phyloP scores from a whole-genome alignment of 352 stramenopile species.

The Pythium graminicola region DNA sequence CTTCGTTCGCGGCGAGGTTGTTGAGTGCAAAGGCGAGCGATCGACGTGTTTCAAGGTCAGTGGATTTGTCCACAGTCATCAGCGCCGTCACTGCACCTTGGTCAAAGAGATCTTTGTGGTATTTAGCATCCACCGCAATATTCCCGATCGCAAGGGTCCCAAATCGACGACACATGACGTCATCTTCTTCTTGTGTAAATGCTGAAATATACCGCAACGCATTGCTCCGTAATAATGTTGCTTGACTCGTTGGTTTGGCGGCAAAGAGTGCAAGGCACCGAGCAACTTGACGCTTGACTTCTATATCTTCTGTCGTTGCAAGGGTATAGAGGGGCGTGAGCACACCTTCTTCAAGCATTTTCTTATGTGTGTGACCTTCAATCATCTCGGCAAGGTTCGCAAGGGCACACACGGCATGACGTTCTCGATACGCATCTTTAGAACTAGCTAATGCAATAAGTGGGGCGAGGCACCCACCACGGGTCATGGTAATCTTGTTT shows the following conservation, averaged over 20 bases:
- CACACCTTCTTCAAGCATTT: constrained; percentile 91
- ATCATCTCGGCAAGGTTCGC: constrained; percentile 96
- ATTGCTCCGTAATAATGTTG: constrained; percentile 78
- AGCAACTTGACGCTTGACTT: constrained; percentile 90
- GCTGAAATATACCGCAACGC: constrained; percentile 83
- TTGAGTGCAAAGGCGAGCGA: constrained; percentile 93
- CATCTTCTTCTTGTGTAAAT: constrained; percentile 78
- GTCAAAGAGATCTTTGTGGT: constrained; percentile 92
- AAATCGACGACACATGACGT: constrained; percentile 84
- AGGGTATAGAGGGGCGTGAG: constrained; percentile 89
- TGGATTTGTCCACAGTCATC: constrained; percentile 77
- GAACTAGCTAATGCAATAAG: constrained; percentile 86
- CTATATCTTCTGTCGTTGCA: constrained; percentile 54
- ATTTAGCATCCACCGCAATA: constrained; percentile 78
- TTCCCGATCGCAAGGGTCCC: constrained; percentile 90
- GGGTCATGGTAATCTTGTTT: constrained; percentile 95
- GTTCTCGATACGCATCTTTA: constrained; percentile 86
- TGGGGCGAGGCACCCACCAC: constrained; percentile 89
- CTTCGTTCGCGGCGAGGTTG: constrained; percentile 89
- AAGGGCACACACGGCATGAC: constrained; percentile 90
- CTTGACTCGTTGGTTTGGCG: constrained; percentile 88
- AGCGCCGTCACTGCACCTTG: constrained; percentile 85
- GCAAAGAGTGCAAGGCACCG: constrained; percentile 92
- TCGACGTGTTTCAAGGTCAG: constrained; percentile 88
- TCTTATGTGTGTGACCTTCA: constrained; percentile 92